Evolutionary conservation across 371 early-diverging fungal species (phyloP).

Genomic region (Apophysomyces sp.): DNA sequence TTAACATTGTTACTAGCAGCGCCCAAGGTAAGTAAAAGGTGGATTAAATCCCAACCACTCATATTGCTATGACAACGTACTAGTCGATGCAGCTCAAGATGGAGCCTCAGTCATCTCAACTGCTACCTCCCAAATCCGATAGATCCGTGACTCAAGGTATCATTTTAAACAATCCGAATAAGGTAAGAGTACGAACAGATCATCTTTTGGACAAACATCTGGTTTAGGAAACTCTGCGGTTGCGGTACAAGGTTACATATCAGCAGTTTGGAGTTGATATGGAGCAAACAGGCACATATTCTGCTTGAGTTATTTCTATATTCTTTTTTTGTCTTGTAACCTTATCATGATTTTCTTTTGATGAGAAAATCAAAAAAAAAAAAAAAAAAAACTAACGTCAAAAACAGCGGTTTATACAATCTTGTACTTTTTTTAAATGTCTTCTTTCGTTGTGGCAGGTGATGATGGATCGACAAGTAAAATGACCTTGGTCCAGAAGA

Average conservation of each 20-base stretch:
- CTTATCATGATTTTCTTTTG: not conserved
- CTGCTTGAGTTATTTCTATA: constrained; percentile 10
- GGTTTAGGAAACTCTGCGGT: constrained; percentile 53
- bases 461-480: no score
- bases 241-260: constrained; percentile 74
- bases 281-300: constrained; percentile 65
- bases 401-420: no score
- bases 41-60: not conserved
- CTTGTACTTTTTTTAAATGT: no score
- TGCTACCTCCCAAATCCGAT: constrained; percentile 60
- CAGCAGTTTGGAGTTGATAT: constrained; percentile 70
- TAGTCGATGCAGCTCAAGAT: constrained; percentile 68
- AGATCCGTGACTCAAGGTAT: constrained; percentile 58
- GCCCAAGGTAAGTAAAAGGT: constrained; percentile 42
- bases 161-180: constrained; percentile 55
- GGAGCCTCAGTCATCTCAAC: constrained; percentile 62
- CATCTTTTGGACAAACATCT: no score
- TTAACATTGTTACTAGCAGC: constrained; percentile 53
- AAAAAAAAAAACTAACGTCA: no score
- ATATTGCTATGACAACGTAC: not conserved
- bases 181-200: constrained; percentile 16
- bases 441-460: no score
- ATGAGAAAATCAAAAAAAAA: no score
- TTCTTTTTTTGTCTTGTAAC: not conserved
- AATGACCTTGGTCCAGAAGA: no score